A percentile compares a stretch with the other conserved stretches of the same genome.
Conservation (phyloP, 2,329 filamentous ascomycete species). For the Epichloe coenophiala region DNA sequence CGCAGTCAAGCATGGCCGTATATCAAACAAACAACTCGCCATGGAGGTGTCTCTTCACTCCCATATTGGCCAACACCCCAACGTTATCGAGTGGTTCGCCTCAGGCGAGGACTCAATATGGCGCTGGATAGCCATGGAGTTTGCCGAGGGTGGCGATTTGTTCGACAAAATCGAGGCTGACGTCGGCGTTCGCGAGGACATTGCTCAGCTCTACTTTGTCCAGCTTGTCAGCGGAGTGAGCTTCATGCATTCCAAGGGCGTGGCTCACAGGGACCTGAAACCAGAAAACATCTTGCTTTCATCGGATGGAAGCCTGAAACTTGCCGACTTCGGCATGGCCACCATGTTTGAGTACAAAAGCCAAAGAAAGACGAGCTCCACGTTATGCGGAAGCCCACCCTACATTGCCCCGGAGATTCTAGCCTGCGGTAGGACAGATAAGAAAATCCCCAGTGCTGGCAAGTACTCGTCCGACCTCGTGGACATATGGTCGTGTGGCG, state of each 20-base stretch:
- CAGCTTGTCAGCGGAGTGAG: conserved; percentile 82
- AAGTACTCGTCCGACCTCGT: conserved; percentile 68
- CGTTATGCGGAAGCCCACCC: conserved; percentile 88
- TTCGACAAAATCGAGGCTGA: conserved; percentile 99
- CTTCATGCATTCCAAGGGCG: conserved; percentile 92
- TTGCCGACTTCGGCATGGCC: conserved; percentile 93
- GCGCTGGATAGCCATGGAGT: conserved; percentile 98
- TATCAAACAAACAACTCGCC: conserved; percentile 77
- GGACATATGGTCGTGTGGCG: conserved; percentile 95
- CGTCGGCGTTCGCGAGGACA: conserved; percentile 83
- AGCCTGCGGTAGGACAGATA: conserved; percentile 34
- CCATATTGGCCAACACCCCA: conserved; percentile 76
- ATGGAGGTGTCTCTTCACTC: conserved; percentile 88
- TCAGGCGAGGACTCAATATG: conserved; percentile 75
- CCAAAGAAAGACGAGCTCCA: conserved; percentile 66
- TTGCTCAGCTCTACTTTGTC: conserved; percentile 91
- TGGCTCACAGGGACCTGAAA: conserved; percentile 84
- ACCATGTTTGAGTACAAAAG: conserved; percentile 88
- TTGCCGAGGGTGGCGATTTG: conserved; percentile 85
- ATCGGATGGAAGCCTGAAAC: conserved; percentile 72
- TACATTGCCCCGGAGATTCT: conserved; percentile 95
- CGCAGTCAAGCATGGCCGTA: conserved; percentile 74
- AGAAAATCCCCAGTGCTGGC: conserved; percentile 31
- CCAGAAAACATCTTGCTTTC: conserved; percentile 93
- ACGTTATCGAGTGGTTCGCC: conserved; percentile 87